Evolutionary conservation across 108 stramenopile genomes (phyloP).

Genomic region (Fistulifera solaris): DNA sequence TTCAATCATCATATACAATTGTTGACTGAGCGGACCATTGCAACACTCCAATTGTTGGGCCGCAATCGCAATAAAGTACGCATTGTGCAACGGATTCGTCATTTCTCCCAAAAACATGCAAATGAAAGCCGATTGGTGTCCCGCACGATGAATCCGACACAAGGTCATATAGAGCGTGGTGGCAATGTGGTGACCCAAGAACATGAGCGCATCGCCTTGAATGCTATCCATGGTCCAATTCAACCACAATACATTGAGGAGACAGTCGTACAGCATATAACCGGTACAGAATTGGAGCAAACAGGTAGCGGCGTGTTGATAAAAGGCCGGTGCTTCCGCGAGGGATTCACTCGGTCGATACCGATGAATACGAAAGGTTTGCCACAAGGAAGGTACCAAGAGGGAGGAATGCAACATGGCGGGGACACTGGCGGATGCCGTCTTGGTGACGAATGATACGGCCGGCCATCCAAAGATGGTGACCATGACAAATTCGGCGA

Average conservation of each 20-base stretch:
- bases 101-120: conserved; percentile 62
- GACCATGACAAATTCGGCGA: not conserved
- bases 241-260: conserved; percentile 12
- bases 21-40: conserved; percentile 25
- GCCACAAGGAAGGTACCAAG: not conserved
- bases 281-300: conserved; percentile 61
- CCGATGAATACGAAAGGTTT: not conserved
- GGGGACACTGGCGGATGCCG: not conserved
- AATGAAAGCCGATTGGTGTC: conserved; percentile 51
- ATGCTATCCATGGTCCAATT: conserved; percentile 10
- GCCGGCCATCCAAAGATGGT: not conserved
- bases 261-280: conserved; percentile 62
- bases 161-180: conserved; percentile 52
- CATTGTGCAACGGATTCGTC: conserved; percentile 53
- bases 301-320: conserved; percentile 41
- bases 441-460: not conserved
- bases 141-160: conserved; percentile 32
- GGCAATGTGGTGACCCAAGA: conserved; percentile 49
- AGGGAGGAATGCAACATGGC: conserved; percentile 3
- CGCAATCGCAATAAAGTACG: conserved; percentile 17
- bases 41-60: conserved; percentile 38
- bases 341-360: conserved; percentile 4
- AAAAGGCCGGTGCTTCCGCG: conserved; percentile 27
- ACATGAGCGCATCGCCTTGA: conserved; percentile 8
- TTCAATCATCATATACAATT: conserved; percentile 19